A percentile compares a stretch with the other conserved stretches of the same genome.
phyloP scores from a whole-genome alignment of 1,284 basidiomycete genomes.

The Lignosus rhinocerotis region DNA sequence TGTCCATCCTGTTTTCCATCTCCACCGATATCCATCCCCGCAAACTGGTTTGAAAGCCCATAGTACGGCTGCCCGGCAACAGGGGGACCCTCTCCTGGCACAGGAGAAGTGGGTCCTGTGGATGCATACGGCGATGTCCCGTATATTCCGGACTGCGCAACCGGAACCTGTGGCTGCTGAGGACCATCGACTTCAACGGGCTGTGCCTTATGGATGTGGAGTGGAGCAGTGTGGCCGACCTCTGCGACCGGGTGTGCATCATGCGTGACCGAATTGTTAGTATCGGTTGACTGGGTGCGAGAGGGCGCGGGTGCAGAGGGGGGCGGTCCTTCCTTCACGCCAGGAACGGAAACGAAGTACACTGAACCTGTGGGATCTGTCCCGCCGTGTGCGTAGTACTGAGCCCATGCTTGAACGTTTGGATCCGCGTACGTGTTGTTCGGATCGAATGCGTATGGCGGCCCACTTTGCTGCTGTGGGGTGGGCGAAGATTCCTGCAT shows the following conservation, averaged over 20 bases:
- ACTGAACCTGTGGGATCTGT: slow-evolving; percentile 67
- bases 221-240: slow-evolving; percentile 9
- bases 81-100: slow-evolving; percentile 14
- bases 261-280: slow-evolving; percentile 13
- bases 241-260: slow-evolving; percentile 1
- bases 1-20: slow-evolving; percentile 22
- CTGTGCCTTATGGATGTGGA: slow-evolving; percentile 18
- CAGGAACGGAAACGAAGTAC: slow-evolving; percentile 75
- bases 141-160: slow-evolving; percentile 20
- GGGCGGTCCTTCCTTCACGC: slow-evolving; percentile 50
- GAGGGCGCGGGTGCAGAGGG: slow-evolving; percentile 13
- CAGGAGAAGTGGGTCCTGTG: slow-evolving; percentile 7
- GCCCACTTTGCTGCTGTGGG: slow-evolving; percentile 40
- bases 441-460: slow-evolving; percentile 73
- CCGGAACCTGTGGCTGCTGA: slow-evolving; percentile 2
- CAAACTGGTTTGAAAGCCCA: slow-evolving; percentile 33
- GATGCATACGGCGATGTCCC: slow-evolving; percentile 29
- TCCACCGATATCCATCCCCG: slow-evolving; percentile 34
- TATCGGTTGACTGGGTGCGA: slow-evolving; percentile 18
- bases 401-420: slow-evolving; percentile 79
- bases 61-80: slow-evolving; percentile 25
- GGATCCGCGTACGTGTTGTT: slow-evolving; percentile 64
- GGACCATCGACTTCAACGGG: slow-evolving; percentile 1
- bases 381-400: slow-evolving; percentile 77
- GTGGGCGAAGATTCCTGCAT: slow-evolving; percentile 26